Base-by-base conservation (phyloP, 495 filamentous ascomycete genomes). In the Lasiosphaeris hirsuta region DNA sequence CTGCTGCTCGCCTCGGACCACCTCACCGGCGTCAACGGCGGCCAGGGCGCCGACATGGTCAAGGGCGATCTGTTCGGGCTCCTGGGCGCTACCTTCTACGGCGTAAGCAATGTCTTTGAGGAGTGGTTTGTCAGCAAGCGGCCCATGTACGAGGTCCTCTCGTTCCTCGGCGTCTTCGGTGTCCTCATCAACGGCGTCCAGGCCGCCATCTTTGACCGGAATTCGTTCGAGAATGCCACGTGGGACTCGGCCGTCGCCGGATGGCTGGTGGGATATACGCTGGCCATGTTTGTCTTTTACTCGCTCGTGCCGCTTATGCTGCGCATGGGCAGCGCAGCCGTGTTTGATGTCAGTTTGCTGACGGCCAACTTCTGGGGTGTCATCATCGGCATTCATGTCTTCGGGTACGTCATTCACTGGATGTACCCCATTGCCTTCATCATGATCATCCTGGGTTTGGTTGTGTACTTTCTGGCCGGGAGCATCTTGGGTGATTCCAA, bases 311-410 rank as follows among this genome's bases (percentile, higher is more conserved):
- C 94, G 14, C 76, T 97, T 46, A 76, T 97, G 59, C 85, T 97
- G 74, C 88, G 94, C 23, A 87, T 97, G 69, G 84, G 89, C 4
- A 87, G 82, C 8, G 94, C 94, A 0, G 94, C 93, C 15, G 96
- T 98, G 76, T 96, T 97, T 78, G 95, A 98, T 71, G 91, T 98
- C 69, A 90, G 86, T 33, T 77, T 98, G 66, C 78, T 98, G 50
- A 98, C 95, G 15, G 89, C 85, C 66, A 97, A 96, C 73, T 97
- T 97, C 78, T 97, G 95, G 93, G 90, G 90, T 64, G 89, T 95
- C 30, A 83, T 90, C 58, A 92, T 98, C 63, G 94, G 94, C 42
- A 79, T 95, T 54, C 78, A 85, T 62, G 86, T 97, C 41, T 96
- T 98, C 70, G 83, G 87, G 40, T 84, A 89, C 59, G 69, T 72